These are phyloP conservation scores for Cutaneotrichosporon dermatis DNA, from an alignment of 1,284 basidiomycete species.

Conservation along the genomic window DNA sequence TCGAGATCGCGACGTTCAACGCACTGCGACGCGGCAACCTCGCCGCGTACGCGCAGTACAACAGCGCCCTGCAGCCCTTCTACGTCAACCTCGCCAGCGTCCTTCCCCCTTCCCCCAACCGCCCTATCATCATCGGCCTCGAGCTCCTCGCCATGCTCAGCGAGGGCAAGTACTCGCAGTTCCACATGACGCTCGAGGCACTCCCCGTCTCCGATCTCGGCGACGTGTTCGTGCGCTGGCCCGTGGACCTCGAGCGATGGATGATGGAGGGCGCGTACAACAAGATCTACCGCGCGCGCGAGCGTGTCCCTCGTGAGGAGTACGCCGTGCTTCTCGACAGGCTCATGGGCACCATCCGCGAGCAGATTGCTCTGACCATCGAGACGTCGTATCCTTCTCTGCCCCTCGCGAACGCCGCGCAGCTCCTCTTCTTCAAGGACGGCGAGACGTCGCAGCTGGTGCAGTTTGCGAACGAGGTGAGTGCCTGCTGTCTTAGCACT, in stretches of 20 bases:
- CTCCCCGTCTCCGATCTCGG: constrained; percentile 61
- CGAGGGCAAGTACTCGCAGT: constrained; percentile 94
- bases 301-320: constrained; percentile 58
- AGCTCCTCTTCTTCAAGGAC: constrained; percentile 46
- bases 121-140: constrained; percentile 84
- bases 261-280: constrained; percentile 98
- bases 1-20: constrained; percentile 92
- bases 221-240: constrained; percentile 76
- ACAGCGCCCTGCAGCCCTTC: constrained; percentile 85
- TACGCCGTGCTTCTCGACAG: constrained; percentile 46
- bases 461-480: constrained; percentile 37
- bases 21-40: constrained; percentile 84
- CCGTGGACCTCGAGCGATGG: constrained; percentile 89
- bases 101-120: constrained; percentile 76
- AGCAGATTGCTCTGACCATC: constrained; percentile 49
- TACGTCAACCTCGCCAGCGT: constrained; percentile 76
- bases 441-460: constrained; percentile 39
- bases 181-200: constrained; percentile 99
- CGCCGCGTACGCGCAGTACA: constrained; percentile 90
- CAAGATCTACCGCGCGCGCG: constrained; percentile 93
- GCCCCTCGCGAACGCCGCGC: constrained; percentile 42
- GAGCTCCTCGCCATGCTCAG: constrained; percentile 91
- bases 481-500: constrained; percentile 3
- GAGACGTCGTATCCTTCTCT: constrained; percentile 48
- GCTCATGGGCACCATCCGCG: constrained; percentile 46